A percentile compares a stretch with the other conserved stretches of the same genome.
Conservation (phyloP, 257 asterid genomes). For the Henckelia pumila region DNA sequence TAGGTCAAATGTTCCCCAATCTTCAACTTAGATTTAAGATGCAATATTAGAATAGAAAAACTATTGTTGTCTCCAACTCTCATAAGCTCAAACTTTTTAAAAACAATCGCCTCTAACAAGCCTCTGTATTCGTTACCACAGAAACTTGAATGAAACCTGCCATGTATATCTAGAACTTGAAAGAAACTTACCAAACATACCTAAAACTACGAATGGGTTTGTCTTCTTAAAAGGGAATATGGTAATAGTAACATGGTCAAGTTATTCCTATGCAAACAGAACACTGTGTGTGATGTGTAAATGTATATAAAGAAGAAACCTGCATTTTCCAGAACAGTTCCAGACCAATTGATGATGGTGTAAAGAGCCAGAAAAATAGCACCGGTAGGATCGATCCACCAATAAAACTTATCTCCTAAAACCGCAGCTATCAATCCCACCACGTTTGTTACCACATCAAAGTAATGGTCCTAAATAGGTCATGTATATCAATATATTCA, state of each 20-base stretch:
- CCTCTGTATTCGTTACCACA: neutral
- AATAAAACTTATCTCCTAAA: slow-evolving; percentile 48
- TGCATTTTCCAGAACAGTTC: slow-evolving; percentile 64
- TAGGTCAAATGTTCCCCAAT: too few relatives aligned
- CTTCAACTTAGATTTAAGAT: too few relatives aligned
- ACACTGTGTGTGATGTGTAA: neutral
- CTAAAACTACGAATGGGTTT: neutral
- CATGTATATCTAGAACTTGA: neutral
- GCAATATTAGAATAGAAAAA: neutral
- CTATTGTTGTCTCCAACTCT: neutral
- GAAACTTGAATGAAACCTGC: neutral
- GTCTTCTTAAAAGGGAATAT: neutral
- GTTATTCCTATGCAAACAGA: neutral
- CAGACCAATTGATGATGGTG: slow-evolving; percentile 57
- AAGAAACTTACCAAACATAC: neutral
- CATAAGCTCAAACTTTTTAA: neutral
- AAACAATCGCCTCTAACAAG: neutral
- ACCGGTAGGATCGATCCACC: slow-evolving; percentile 76
- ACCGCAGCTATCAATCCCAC: slow-evolving; percentile 59
- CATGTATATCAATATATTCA: neutral
- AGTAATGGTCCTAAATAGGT: slow-evolving; percentile 52
- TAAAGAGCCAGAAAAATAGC: slow-evolving; percentile 56
- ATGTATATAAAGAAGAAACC: slow-evolving; percentile 25
- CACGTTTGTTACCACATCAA: slow-evolving; percentile 66
- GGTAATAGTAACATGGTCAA: neutral